Percentiles rank a stretch among this genome's conserved stretches.
These are phyloP conservation scores for Tricholoma saponaceum DNA, from an alignment of 768 basidiomycete genomes.

Conservation along the genomic window DNA sequence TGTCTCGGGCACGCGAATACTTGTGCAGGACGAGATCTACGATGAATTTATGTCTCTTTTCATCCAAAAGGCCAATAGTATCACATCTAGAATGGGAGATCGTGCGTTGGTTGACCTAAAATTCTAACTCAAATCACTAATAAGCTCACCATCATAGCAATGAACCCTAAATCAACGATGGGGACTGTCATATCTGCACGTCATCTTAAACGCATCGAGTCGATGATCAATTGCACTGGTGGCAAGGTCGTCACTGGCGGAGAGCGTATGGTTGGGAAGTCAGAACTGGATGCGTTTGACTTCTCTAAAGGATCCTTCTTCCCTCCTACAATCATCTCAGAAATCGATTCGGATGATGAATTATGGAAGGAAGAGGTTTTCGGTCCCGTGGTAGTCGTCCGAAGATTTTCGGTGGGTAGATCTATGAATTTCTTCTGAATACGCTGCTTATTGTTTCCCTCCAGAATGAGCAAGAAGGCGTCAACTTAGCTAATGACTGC, in stretches of 20 bases:
- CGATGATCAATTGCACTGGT: conserved; percentile 42
- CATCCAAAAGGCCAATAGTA: conserved; percentile 56
- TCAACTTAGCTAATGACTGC: conserved; percentile 67
- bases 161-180: conserved; percentile 70
- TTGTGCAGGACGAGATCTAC: conserved; percentile 69
- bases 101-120: conserved; percentile 42
- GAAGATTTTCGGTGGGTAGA: conserved; percentile 31
- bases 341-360: conserved; percentile 52
- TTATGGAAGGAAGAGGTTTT: conserved; percentile 85
- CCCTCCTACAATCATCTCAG: conserved; percentile 71
- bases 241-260: conserved; percentile 63
- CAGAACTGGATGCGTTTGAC: conserved; percentile 66
- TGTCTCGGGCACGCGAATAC: conserved; percentile 84
- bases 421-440: not conserved
- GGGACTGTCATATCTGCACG: conserved; percentile 70
- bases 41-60: conserved; percentile 61
- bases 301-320: conserved; percentile 73
- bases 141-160: conserved; percentile 38
- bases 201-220: conserved; percentile 63
- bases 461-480: conserved; percentile 61
- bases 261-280: conserved; percentile 54
- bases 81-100: conserved; percentile 69
- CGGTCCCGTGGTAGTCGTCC: conserved; percentile 78
- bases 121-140: not conserved
- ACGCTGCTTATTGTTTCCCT: not conserved